Conservation (phyloP, 331 rosid genomes). For the Rosa hybrid region DNA sequence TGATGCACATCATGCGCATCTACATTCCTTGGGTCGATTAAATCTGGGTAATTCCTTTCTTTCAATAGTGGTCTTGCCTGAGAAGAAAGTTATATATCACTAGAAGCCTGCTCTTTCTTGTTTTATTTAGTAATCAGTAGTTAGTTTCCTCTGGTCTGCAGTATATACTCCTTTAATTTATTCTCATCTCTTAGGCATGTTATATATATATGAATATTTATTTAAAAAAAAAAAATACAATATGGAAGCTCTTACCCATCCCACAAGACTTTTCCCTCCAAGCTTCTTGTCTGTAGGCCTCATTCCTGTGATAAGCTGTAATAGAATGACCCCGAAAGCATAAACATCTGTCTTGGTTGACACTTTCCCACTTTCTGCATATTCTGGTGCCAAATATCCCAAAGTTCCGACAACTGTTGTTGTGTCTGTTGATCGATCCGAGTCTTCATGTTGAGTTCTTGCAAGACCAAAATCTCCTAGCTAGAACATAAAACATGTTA, state of each 20-base stretch:
- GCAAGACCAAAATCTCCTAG: slow-evolving; percentile 88
- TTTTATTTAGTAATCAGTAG: background rate
- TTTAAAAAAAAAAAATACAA: background rate
- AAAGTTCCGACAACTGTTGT: slow-evolving; percentile 66
- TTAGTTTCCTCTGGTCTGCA: background rate
- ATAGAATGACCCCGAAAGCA: slow-evolving; percentile 77
- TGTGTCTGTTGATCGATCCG: slow-evolving; percentile 46
- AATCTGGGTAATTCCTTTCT: slow-evolving; percentile 73
- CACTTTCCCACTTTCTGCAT: slow-evolving; percentile 68
- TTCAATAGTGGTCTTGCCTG: slow-evolving; percentile 84
- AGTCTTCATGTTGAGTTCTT: slow-evolving; percentile 43
- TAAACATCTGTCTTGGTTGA: slow-evolving; percentile 83
- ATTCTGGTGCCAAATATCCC: slow-evolving; percentile 90
- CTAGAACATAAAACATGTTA: slow-evolving; percentile 38
- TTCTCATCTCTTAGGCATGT: background rate
- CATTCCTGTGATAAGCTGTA: slow-evolving; percentile 76
- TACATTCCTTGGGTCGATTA: slow-evolving; percentile 58
- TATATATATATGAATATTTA: background rate
- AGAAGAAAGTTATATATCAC: background rate
- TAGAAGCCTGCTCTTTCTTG: background rate
- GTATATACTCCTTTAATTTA: background rate
- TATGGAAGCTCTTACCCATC: slow-evolving; percentile 66
- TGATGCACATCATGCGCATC: slow-evolving; percentile 67
- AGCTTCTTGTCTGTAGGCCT: slow-evolving; percentile 64
- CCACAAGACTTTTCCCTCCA: slow-evolving; percentile 64